Base-by-base conservation (phyloP, 352 stramenopile genomes). In the Pythium aquatile region DNA sequence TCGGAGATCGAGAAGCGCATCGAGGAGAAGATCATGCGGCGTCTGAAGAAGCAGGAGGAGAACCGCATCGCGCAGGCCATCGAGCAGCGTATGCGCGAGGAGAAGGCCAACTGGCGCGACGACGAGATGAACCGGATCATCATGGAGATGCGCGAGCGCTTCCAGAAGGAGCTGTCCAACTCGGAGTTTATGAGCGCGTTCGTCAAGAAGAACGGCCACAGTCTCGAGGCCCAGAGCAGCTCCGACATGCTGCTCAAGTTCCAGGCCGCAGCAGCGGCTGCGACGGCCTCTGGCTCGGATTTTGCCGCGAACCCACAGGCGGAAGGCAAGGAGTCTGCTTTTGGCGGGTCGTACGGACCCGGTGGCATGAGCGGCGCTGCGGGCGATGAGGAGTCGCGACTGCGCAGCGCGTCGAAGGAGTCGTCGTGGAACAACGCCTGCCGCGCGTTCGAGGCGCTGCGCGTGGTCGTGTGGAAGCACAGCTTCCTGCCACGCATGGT, bases 121-220 rank as follows among this genome's bases (percentile, higher is more conserved):
- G 86, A 91, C 47, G 86, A 95, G 69, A 95, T 95, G 86, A 95
- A 95, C 72, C 85, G 85, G 53, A 95, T 95, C 61, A 93, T 93
- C 62, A 91, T 92, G 77, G 84, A 95, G 66, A 93, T 95, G 83
- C 81, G 86, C 37, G 85, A 92, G 62, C 83, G 85, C 5, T 90
- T 95, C 64, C 83, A 93, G 68, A 90, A 66, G 40, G 86, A 95
- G 73, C 87, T 93, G 76, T 81, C 79, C 39, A 83, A 78, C 40
- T 72, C 78, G 20, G 69, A 68, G 20, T 90, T 93, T 61, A 84
- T 88, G 61, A 74, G 77, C 28, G 64, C 76, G 24, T 64, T 91
- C 47, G 74, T 79, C 16, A 90, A 90, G 74, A 89, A 88, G 61
- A 88, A 88, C 60, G 81, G 72, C 20, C 54, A 79, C 28, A 63